Base-by-base conservation (phyloP, 2,329 filamentous ascomycete genomes). In the Penicillium sp. region DNA sequence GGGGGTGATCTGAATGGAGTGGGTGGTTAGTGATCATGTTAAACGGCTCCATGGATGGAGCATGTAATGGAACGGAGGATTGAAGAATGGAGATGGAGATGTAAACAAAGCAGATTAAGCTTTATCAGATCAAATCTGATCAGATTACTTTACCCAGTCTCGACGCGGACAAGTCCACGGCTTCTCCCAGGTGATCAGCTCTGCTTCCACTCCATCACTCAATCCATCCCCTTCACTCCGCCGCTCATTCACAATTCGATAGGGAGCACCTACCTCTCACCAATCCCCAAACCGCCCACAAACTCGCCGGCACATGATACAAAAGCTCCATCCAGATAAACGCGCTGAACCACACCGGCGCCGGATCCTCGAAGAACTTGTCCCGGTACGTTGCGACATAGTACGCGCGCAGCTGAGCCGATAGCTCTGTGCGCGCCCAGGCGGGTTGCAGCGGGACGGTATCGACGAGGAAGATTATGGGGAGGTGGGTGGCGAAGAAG, bases 381-480 rank as follows among this genome's bases (percentile, higher is more conserved):
- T 90, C 87, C 14, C 81, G 78, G 70, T 88, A 89, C 1, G 81
- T 87, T 1, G 75, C 69, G 60, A 88, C 78, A 72, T 89, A 89
- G 73, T 77, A 89, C 2, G 74, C 67, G 58, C 84, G 83, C 2
- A 89, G 60, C 0, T 71, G 60, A 43, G 70, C 70, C 66, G 87
- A 81, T 69, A 84, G 77, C 0, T 73, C 54, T 0, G 83, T 83
- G 50, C 78, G 79, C 9, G 87, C 64, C 39, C 73, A 72, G 4
- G 75, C 50, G 1, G 87, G 87, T 62, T 87, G 87, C 56, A 87
- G 77, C n/a, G 82, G 76, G 36, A 81, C 81, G 14, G 87, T 78
- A 67, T 89, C 87, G 68, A 89, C 81, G 43, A 82, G 73, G 62
- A 88, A 81, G 75, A 88, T 84, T 40, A 88, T 78, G 0, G 85